A percentile compares a stretch with the other conserved stretches of the same genome.
Conservation (phyloP, 2,329 filamentous ascomycete genomes). For the Xylaria digitata region DNA sequence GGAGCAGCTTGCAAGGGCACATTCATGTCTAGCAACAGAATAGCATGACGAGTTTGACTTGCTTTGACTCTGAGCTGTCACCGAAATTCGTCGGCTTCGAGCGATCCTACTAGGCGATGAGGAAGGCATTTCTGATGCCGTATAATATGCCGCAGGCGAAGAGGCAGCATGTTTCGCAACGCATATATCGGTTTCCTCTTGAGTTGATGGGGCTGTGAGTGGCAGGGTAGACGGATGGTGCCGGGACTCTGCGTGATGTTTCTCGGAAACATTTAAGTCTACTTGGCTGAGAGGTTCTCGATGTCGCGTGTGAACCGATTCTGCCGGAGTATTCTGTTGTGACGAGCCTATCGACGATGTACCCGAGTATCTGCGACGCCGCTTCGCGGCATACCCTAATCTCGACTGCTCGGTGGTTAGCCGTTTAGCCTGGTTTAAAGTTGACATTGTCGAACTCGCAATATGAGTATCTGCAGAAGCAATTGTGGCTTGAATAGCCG, state of each 20-base stretch:
- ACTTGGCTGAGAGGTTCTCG: slow-evolving; percentile 37
- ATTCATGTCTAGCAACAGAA: slow-evolving; percentile 50
- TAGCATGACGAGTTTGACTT: slow-evolving; percentile 44
- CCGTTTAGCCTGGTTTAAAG: slow-evolving; percentile 29
- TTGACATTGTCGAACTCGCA: background rate
- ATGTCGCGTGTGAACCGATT: background rate
- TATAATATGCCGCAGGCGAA: slow-evolving; percentile 25
- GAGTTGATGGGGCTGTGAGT: background rate
- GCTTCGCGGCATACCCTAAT: slow-evolving; percentile 12
- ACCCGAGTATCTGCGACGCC: slow-evolving; percentile 13
- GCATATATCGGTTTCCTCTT: background rate
- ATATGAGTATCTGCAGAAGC: background rate
- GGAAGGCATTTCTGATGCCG: slow-evolving; percentile 31
- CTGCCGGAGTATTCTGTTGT: slow-evolving; percentile 18
- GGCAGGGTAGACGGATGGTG: background rate
- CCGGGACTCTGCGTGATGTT: slow-evolving; percentile 3
- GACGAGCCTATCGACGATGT: slow-evolving; percentile 8
- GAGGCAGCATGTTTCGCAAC: slow-evolving; percentile 16
- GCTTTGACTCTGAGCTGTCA: slow-evolving; percentile 1
- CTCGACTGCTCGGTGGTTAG: slow-evolving; percentile 3
- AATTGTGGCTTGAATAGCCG: slow-evolving; percentile 11
- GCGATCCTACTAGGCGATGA: slow-evolving; percentile 21
- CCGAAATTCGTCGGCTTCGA: background rate
- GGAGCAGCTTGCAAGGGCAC: slow-evolving; percentile 52
- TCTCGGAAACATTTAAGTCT: slow-evolving; percentile 27